phyloP scores from a whole-genome alignment of 225 moss, liverwort and hornwort genomes.

The Bryoerythrophyllum caledonicum region DNA sequence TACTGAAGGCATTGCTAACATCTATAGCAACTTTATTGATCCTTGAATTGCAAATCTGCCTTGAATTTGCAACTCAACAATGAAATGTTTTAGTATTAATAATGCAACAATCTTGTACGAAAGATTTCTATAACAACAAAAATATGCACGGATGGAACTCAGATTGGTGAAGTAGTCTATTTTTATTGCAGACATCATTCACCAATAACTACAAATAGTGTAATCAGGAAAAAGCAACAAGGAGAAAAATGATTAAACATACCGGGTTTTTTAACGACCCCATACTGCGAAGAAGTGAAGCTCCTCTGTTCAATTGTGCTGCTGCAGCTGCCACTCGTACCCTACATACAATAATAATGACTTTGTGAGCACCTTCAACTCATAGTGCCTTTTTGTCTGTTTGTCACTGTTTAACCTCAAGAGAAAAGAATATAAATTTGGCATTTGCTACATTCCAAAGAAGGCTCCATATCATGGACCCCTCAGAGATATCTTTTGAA shows the following conservation, averaged over 20 bases:
- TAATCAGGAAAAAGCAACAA: constrained; percentile 4
- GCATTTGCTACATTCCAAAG: too few relatives aligned
- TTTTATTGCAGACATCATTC: too few relatives aligned
- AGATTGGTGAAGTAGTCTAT: too few relatives aligned
- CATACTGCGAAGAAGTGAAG: constrained; percentile 38
- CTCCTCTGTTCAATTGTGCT: constrained; percentile 43
- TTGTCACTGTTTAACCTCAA: background rate
- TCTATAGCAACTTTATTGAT: too few relatives aligned
- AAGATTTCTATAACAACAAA: too few relatives aligned
- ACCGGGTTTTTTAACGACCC: constrained; percentile 36
- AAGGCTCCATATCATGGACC: background rate
- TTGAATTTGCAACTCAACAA: constrained; percentile 31
- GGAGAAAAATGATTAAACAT: background rate
- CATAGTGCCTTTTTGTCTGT: background rate
- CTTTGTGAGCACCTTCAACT: background rate
- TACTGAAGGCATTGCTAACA: too few relatives aligned
- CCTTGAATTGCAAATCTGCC: background rate
- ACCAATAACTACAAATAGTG: too few relatives aligned
- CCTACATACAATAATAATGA: constrained; percentile 29
- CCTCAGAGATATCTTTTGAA: too few relatives aligned
- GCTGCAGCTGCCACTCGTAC: constrained; percentile 51
- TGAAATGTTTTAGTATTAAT: too few relatives aligned
- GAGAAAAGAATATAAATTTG: too few relatives aligned
- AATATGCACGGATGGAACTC: too few relatives aligned
- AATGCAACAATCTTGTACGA: too few relatives aligned